phyloP scores from a whole-genome alignment of 495 filamentous ascomycete species.

The Aspergillus steynii region DNA sequence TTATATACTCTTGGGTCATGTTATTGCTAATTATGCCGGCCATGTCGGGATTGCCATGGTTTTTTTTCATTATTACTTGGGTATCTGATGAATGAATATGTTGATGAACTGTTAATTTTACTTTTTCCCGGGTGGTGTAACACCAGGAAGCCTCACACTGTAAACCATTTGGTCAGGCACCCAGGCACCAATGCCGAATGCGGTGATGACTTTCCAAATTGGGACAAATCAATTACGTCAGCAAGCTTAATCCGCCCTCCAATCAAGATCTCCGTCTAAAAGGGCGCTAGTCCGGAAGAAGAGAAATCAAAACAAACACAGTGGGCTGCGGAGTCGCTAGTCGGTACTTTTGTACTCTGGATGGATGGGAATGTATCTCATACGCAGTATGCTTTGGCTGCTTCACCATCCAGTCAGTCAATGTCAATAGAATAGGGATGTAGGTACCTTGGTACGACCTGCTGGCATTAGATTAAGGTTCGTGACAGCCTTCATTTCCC shows the following conservation, averaged over 20 bases:
- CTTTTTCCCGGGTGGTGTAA: no score
- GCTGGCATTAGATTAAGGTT: not conserved
- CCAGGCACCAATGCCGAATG: not conserved
- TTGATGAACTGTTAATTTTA: not conserved
- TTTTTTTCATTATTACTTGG: not conserved
- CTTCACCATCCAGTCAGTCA: no score
- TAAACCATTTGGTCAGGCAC: no score
- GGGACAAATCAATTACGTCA: not conserved
- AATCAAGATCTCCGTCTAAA: not conserved
- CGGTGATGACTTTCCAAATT: not conserved
- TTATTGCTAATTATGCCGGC: constrained; percentile 3
- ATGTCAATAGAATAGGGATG: no score
- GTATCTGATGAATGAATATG: not conserved
- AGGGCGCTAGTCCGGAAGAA: constrained; percentile 17
- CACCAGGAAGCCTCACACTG: no score
- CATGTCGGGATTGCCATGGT: not conserved
- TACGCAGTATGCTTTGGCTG: no score
- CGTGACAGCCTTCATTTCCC: not conserved
- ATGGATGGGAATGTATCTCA: no score
- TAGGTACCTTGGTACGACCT: no score
- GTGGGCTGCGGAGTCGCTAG: not conserved
- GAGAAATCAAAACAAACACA: constrained; percentile 43
- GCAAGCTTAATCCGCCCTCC: not conserved
- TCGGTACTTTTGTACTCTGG: not conserved
- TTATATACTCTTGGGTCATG: constrained; percentile 15